Percentiles rank a stretch among this genome's conserved stretches.
phyloP scores from a whole-genome alignment of 2,329 filamentous ascomycete genomes.

The Cercospora sp. region DNA sequence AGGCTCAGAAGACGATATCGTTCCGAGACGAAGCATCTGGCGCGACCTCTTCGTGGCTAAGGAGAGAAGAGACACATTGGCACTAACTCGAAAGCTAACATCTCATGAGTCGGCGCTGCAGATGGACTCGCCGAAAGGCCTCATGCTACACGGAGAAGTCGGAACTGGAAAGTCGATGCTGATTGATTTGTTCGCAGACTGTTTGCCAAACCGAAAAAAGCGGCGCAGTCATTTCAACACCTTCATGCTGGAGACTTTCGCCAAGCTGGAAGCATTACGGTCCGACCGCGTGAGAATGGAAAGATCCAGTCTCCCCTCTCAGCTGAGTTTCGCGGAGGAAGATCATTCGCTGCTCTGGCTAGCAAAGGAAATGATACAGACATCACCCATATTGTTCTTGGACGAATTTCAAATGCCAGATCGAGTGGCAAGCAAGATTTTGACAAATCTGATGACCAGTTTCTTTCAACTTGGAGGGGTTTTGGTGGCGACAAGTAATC shows the following conservation, averaged over 20 bases:
- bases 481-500: slow-evolving; percentile 75
- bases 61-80: slow-evolving; percentile 56
- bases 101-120: slow-evolving; percentile 70
- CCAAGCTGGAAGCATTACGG: slow-evolving; percentile 68
- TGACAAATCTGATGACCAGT: slow-evolving; percentile 73
- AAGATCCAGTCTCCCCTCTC: slow-evolving; percentile 11
- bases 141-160: slow-evolving; percentile 79
- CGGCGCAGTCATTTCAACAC: slow-evolving; percentile 80
- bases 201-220: slow-evolving; percentile 71
- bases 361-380: slow-evolving; percentile 72
- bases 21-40: slow-evolving; percentile 43
- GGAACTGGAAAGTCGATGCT: slow-evolving; percentile 84
- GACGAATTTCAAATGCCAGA: slow-evolving; percentile 85
- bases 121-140: slow-evolving; percentile 69
- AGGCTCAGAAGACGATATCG: slow-evolving; percentile 1
- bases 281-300: slow-evolving; percentile 35
- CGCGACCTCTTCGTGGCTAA: slow-evolving; percentile 54
- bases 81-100: slow-evolving; percentile 68
- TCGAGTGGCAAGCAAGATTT: slow-evolving; percentile 72
- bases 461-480: slow-evolving; percentile 84
- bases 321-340: slow-evolving; percentile 37
- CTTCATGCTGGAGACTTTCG: slow-evolving; percentile 78
- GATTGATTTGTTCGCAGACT: slow-evolving; percentile 77
- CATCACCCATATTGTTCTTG: slow-evolving; percentile 73
- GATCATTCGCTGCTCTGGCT: slow-evolving; percentile 73